Evolutionary conservation across 352 stramenopile species (phyloP).

Genomic region (Pythium monospermum): DNA sequence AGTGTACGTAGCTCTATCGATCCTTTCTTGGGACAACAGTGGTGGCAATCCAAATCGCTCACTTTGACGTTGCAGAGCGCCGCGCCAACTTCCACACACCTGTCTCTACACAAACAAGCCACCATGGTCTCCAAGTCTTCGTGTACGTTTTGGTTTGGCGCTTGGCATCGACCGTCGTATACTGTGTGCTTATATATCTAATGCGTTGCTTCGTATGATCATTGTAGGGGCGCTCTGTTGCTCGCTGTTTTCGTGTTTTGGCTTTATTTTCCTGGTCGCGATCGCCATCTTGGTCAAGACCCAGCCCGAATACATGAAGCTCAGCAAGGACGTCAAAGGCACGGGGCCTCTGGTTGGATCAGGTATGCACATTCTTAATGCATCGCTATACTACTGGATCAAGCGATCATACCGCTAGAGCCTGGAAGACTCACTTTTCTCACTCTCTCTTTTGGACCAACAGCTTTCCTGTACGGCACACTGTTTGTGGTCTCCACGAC

Average conservation of each 20-base stretch:
- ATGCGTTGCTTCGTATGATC: not conserved
- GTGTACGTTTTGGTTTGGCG: conserved; percentile 9
- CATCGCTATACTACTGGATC: not conserved
- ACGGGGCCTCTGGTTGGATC: conserved; percentile 67
- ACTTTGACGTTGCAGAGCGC: not conserved
- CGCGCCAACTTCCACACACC: not conserved
- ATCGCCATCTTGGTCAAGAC: conserved; percentile 66
- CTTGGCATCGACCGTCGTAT: not conserved
- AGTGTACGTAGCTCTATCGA: too few relatives aligned
- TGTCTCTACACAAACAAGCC: not conserved
- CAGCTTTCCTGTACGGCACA: conserved; percentile 62
- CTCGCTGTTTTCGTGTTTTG: conserved; percentile 66
- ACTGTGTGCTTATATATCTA: not conserved
- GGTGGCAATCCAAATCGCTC: not conserved
- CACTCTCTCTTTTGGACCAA: not conserved
- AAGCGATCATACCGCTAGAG: too few relatives aligned
- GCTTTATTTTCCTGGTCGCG: conserved; percentile 66
- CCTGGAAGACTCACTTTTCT: too few relatives aligned
- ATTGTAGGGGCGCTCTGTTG: conserved; percentile 60
- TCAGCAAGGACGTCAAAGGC: conserved; percentile 60
- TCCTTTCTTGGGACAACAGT: too few relatives aligned
- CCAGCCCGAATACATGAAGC: conserved; percentile 84
- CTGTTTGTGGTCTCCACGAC: conserved; percentile 65
- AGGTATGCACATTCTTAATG: conserved; percentile 21
- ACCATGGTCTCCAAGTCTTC: conserved; percentile 26